phyloP scores from a whole-genome alignment of 2,329 filamentous ascomycete species.

The Aspergillus costaricaensis region DNA sequence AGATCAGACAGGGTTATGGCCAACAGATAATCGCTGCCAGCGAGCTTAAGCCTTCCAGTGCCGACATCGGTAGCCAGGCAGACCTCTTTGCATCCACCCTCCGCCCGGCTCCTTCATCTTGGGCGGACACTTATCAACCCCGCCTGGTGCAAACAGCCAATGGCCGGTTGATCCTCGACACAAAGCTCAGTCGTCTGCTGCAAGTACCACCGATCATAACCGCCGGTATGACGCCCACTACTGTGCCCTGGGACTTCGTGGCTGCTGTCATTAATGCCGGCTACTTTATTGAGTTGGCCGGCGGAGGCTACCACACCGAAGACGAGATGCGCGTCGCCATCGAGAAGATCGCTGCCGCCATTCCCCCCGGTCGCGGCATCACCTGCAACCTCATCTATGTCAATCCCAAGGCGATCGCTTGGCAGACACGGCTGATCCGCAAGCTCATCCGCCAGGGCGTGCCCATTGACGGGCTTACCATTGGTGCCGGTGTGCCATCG shows the following conservation, averaged over 20 bases:
- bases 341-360: background rate
- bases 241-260: background rate
- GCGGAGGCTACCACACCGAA: background rate
- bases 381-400: slow-evolving; percentile 1
- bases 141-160: background rate
- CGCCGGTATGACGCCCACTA: background rate
- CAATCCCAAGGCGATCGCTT: background rate
- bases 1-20: background rate
- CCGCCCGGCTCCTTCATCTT: background rate
- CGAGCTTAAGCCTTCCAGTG: background rate
- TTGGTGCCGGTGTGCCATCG: background rate
- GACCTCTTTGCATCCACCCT: background rate
- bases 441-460: background rate
- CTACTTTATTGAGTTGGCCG: background rate
- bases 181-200: background rate
- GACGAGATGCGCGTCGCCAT: background rate
- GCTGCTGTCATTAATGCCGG: background rate
- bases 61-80: background rate
- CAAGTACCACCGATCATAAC: background rate
- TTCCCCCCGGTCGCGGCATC: background rate
- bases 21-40: background rate
- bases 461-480: background rate
- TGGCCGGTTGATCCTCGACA: background rate
- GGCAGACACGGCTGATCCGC: background rate
- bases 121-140: background rate